Percentiles rank a stretch among this genome's conserved stretches.
phyloP scores from a whole-genome alignment of 2,329 filamentous ascomycete species.

The Calcarisporium arbuscula region DNA sequence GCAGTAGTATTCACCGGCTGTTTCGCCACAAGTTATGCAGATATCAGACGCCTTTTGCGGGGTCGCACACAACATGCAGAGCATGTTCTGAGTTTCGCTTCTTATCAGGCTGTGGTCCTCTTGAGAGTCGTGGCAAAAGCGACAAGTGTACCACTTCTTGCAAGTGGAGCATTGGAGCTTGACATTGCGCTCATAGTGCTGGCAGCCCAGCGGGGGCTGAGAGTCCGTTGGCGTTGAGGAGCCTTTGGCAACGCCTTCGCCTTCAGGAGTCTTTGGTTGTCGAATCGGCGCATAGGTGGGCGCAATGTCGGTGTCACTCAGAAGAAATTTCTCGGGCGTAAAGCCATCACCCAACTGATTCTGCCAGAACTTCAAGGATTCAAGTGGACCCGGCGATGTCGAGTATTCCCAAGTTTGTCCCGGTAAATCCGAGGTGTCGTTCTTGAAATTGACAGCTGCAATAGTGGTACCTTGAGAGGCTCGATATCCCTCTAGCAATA shows the following conservation, averaged over 20 bases:
- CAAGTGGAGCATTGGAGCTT: constrained; percentile 92
- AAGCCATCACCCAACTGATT: constrained; percentile 33
- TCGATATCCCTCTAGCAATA: constrained; percentile 63
- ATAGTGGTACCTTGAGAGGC: constrained; percentile 21
- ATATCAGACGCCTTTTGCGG: constrained; percentile 75
- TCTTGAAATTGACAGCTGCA: constrained; percentile 11
- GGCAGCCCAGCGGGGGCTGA: constrained; percentile 63
- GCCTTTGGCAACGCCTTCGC: constrained; percentile 22
- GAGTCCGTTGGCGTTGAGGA: constrained; percentile 17
- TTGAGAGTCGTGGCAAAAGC: constrained; percentile 82
- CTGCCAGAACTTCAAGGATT: constrained; percentile 55
- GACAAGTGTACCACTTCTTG: constrained; percentile 87
- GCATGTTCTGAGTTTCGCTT: constrained; percentile 85
- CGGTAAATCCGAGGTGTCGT: constrained; percentile 11
- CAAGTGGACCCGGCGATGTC: constrained; percentile 38
- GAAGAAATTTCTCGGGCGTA: constrained; percentile 35
- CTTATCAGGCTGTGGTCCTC: constrained; percentile 77
- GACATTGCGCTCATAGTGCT: constrained; percentile 92
- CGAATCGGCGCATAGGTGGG: constrained; percentile 60
- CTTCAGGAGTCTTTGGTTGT: constrained; percentile 38
- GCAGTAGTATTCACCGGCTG: constrained; percentile 87
- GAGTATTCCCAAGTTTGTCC: constrained; percentile 32
- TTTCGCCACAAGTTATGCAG: constrained; percentile 70
- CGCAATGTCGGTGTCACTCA: constrained; percentile 55
- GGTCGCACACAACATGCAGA: constrained; percentile 90